These are phyloP conservation scores for Fragilaria crotonensis DNA, from an alignment of 108 stramenopile species.

Conservation along the genomic window DNA sequence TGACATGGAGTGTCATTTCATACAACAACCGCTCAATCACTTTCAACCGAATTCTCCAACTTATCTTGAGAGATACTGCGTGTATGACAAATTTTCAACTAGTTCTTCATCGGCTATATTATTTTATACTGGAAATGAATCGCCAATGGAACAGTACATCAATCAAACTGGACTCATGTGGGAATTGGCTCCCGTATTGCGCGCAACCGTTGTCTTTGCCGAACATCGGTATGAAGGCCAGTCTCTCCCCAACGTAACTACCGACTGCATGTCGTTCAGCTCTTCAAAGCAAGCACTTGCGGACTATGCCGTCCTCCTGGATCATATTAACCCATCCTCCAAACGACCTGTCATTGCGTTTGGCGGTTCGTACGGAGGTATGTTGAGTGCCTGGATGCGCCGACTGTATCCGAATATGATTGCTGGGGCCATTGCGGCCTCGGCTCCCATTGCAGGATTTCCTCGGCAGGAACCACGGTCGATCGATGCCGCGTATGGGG, in stretches of 20 bases:
- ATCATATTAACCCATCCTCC: constrained; percentile 18
- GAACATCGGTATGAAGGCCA: constrained; percentile 89
- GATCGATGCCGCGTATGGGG: constrained; percentile 41
- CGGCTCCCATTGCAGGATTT: constrained; percentile 51
- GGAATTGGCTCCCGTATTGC: constrained; percentile 65
- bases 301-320: constrained; percentile 72
- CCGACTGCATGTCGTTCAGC: constrained; percentile 32
- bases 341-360: constrained; percentile 53
- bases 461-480: background rate
- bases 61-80: background rate
- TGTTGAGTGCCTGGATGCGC: constrained; percentile 83
- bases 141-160: constrained; percentile 74
- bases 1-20: background rate
- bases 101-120: constrained; percentile 31
- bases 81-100: background rate
- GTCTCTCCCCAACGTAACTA: constrained; percentile 11
- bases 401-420: constrained; percentile 81
- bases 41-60: background rate
- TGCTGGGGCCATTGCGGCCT: constrained; percentile 81
- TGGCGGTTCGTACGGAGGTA: constrained; percentile 92
- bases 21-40: background rate
- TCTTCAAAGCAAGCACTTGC: constrained; percentile 68
- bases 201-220: constrained; percentile 74
- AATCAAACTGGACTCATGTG: constrained; percentile 88
- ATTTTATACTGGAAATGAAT: constrained; percentile 86